Evolutionary conservation across 495 filamentous ascomycete genomes (phyloP), one percentile per base, ranked within the genome.

Genomic region (Parathielavia hyrcaniae): DNA sequence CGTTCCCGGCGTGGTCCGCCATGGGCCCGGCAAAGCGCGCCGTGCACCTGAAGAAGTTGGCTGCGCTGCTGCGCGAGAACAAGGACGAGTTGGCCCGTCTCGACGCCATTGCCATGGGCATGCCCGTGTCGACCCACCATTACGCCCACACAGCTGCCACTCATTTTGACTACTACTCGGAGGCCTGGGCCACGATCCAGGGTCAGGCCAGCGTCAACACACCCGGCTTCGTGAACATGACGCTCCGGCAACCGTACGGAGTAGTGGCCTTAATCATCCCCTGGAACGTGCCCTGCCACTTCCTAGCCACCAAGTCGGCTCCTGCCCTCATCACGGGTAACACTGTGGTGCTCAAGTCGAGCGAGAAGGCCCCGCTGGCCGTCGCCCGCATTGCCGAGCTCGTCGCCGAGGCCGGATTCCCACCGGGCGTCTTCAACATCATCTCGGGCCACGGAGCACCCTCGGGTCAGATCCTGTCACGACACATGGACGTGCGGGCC

Each of bases 191-290:
- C 9, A 52, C 47, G 0, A 64, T 71, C 49, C 69, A 71, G 56
- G 92, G 92, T 43, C 87, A 95, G 70, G 86, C 87, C n/a, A 92
- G 95, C 64, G 80, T 89, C 65, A 89, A 88, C 54, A 83, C 79
- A 5, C 83, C 83, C 5, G 73, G 75, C n/a, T 92, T 96, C 71
- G 81, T 97, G 55, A 89, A 86, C 50, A 93, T 96, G 64, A 96
- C 91, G 5, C 77, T 95, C 35, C 85, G 87, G 46, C 87, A 97
- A 68, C 92, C 92, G 0, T 77, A 95, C 57, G 91, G 92, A 55
- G 92, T 97, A 2, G 91, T 90, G 53, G 90, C 84, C 10, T 86
- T 92, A 71, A 96, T 96, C 64, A 93, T 95, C 53, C 89, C 89
- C 20, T 95, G 90, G 90, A 95, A 96, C 61, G 92, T 85, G 57